Conservation (phyloP, 768 basidiomycete species). For the Candolleomyces eurysporus region DNA sequence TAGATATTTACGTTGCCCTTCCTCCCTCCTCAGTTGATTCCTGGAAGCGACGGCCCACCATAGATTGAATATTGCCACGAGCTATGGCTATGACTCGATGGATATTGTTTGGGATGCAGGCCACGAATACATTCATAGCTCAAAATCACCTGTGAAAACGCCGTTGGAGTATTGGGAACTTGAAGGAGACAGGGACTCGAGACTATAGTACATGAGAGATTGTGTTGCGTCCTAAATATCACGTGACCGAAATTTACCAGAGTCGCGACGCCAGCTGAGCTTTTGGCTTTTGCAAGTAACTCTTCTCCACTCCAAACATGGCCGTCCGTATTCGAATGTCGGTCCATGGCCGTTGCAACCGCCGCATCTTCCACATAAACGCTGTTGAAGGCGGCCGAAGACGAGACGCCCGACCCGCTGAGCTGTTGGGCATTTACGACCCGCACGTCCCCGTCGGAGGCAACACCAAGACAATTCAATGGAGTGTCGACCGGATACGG, state of each 20-base stretch:
- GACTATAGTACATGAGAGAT: constrained; percentile 14
- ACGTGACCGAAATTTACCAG: constrained; percentile 18
- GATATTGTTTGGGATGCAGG: neutral
- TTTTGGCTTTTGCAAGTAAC: too few species aligned
- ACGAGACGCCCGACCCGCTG: constrained; percentile 84
- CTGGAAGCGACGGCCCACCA: constrained; percentile 34
- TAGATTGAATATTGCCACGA: neutral
- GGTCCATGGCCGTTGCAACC: constrained; percentile 73
- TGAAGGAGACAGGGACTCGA: too few species aligned
- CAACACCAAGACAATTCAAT: constrained; percentile 72
- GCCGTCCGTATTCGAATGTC: constrained; percentile 83
- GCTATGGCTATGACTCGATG: constrained; percentile 4
- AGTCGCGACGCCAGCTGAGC: neutral
- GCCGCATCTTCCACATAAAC: constrained; percentile 81
- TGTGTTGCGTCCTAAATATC: constrained; percentile 19
- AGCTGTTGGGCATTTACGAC: constrained; percentile 82
- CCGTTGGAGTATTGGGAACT: too few species aligned
- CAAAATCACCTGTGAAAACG: too few species aligned
- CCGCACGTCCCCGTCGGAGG: constrained; percentile 55
- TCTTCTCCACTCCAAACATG: constrained; percentile 44
- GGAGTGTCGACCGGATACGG: constrained; percentile 88
- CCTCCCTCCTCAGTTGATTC: constrained; percentile 30
- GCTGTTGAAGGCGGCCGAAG: constrained; percentile 70
- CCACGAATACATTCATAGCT: constrained; percentile 18
- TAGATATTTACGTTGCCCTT: neutral